phyloP scores from a whole-genome alignment of 176 grass and related monocot genomes.

The Neostapfia colusana region DNA sequence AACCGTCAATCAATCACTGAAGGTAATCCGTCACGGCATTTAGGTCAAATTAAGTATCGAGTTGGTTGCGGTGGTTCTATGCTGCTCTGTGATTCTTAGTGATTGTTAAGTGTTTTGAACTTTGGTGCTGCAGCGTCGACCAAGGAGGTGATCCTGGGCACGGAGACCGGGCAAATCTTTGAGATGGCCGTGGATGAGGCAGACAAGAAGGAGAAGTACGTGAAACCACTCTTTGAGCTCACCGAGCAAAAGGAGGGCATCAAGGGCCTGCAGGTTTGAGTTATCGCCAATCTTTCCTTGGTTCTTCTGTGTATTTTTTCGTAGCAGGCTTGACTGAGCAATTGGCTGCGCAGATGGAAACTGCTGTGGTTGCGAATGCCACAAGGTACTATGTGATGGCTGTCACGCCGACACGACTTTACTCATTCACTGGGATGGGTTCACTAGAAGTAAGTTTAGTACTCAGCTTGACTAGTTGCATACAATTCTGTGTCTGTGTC shows the following conservation, averaged over 20 bases:
- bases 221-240: conserved; percentile 79
- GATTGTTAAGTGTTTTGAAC: not conserved
- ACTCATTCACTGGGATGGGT: conserved; percentile 95
- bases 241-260: conserved; percentile 74
- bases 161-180: conserved; percentile 65
- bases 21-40: conserved; percentile 30
- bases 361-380: conserved; percentile 47
- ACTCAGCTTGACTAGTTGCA: conserved; percentile 14
- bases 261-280: conserved; percentile 71
- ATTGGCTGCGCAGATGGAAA: conserved; percentile 70
- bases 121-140: conserved; percentile 64
- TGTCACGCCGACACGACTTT: conserved; percentile 77
- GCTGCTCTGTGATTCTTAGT: conserved; percentile 1
- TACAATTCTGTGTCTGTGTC: not conserved
- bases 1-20: conserved; percentile 91
- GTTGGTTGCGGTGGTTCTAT: not conserved
- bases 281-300: not conserved
- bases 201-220: conserved; percentile 94
- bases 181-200: conserved; percentile 85
- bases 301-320: not conserved
- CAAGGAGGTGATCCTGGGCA: conserved; percentile 93
- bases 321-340: not conserved
- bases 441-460: conserved; percentile 74
- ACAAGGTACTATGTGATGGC: conserved; percentile 93
- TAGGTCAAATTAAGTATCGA: not conserved